Evolutionary conservation across 2,329 filamentous ascomycete species (phyloP), one percentile per base, ranked within the genome.

Genomic region (Xylariaceae sp.): DNA sequence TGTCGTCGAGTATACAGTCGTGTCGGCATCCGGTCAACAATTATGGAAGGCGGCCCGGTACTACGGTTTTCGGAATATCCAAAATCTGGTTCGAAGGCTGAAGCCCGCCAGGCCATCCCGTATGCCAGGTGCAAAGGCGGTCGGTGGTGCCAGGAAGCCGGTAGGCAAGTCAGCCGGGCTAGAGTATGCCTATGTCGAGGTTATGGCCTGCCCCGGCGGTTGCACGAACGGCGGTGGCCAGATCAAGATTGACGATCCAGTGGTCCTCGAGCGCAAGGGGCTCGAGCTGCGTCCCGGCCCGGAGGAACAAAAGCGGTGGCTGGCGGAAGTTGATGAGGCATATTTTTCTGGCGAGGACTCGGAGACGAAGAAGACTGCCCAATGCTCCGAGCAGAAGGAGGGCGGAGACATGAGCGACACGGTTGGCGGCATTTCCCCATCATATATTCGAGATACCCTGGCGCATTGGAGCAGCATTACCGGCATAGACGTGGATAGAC

Each of bases 161-260:
- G 64, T 58, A 12, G 73, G 63, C 5, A 73, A 72, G 47, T 50
- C 64, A 13, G 55, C 59, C 13, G 59, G 63, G 5, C 60, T 74
- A 5, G 86, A 94, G 22, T 89, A 89, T 56, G 74, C 83, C n/a
- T 96, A 94, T 59, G 84, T 96, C 18, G 92, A 98, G 61, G 92
- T 98, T 38, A 98, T 98, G 92, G 92, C 92, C 11, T 98, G 92
- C 58, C 92, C 92, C 0, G 92, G 92, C n/a, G 92, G 92, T 3
- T 98, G 92, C 63, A 98, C 92, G 35, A 98, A 98, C 50, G 92
- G 92, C 2, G 92, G 92, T 23, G 92, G 92, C 1, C 92, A 98
- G 64, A 80, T 98, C 55, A 94, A 94, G 54, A 76, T 86, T 17
- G 84, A 87, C 33, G 92, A 96, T 55, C 76, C 83, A 5, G 63